Conservation (phyloP, 2,329 filamentous ascomycete genomes). For the Cladorrhinum sp. region DNA sequence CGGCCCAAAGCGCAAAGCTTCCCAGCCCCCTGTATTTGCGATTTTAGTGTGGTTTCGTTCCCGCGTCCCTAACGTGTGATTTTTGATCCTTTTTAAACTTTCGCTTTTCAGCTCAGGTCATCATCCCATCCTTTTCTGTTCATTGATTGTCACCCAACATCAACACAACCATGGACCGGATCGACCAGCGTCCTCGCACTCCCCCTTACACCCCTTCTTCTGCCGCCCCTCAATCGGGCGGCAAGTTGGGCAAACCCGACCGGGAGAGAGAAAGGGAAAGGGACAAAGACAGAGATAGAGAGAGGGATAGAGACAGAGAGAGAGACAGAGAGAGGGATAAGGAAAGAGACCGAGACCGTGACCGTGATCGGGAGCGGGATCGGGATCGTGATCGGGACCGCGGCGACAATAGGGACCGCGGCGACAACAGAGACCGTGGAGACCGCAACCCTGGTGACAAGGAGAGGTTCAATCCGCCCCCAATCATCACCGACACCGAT, state of each 20-base stretch:
- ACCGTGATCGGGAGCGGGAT: too few species aligned
- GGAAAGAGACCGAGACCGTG: not conserved
- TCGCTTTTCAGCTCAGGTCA: not conserved
- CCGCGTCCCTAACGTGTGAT: not conserved
- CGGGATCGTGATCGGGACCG: not conserved
- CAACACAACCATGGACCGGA: not conserved
- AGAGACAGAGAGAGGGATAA: not conserved
- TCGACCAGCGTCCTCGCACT: not conserved
- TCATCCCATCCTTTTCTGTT: not conserved
- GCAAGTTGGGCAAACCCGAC: not conserved
- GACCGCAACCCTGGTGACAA: not conserved
- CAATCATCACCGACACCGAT: slow-evolving; percentile 5
- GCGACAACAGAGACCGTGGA: not conserved
- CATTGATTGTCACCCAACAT: not conserved
- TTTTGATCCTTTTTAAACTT: too few species aligned
- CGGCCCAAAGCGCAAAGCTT: not conserved
- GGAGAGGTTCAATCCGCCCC: not conserved
- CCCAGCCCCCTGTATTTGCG: not conserved
- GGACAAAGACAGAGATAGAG: not conserved
- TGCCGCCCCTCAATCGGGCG: not conserved
- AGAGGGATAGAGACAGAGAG: not conserved
- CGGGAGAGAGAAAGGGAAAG: not conserved
- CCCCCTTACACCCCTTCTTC: not conserved
- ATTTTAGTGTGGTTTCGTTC: not conserved
- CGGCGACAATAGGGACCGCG: not conserved